phyloP scores from a whole-genome alignment of 148 eudicot genomes.

The Vaccinium vitisidaea region DNA sequence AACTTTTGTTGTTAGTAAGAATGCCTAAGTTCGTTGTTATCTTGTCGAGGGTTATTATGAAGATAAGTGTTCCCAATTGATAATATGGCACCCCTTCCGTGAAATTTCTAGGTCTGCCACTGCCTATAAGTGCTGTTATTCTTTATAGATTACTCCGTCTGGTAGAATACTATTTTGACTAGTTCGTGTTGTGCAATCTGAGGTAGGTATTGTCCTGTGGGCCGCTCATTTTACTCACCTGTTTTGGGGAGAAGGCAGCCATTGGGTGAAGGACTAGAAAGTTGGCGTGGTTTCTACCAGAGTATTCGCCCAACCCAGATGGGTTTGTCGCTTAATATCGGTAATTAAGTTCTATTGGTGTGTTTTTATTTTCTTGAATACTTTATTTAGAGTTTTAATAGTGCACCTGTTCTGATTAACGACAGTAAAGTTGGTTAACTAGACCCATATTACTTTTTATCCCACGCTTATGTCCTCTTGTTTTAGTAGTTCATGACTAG shows the following conservation, averaged over 20 bases:
- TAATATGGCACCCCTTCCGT: too few species aligned
- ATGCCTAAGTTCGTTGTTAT: too few species aligned
- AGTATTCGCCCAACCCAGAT: slow-evolving; percentile 87
- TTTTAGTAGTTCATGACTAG: not conserved
- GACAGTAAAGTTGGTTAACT: not conserved
- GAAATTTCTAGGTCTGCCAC: too few species aligned
- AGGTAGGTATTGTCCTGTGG: slow-evolving; percentile 58
- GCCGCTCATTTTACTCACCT: slow-evolving; percentile 74
- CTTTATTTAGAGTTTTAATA: not conserved
- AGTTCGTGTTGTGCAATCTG: not conserved
- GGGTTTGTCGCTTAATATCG: slow-evolving; percentile 83
- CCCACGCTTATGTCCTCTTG: not conserved
- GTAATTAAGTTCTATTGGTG: slow-evolving; percentile 16
- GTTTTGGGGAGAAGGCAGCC: slow-evolving; percentile 57
- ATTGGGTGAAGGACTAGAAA: slow-evolving; percentile 71
- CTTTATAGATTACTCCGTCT: not conserved
- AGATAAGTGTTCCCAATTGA: too few species aligned
- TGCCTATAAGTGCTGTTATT: not conserved
- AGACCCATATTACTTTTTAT: not conserved
- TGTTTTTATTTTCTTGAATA: not conserved
- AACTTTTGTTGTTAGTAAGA: too few species aligned
- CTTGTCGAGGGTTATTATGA: too few species aligned
- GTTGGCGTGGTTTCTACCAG: slow-evolving; percentile 92
- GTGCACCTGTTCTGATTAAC: not conserved
- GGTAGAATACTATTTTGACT: not conserved